Base-by-base conservation (phyloP, 129 eudicot genomes). In the Glebionis coronaria region DNA sequence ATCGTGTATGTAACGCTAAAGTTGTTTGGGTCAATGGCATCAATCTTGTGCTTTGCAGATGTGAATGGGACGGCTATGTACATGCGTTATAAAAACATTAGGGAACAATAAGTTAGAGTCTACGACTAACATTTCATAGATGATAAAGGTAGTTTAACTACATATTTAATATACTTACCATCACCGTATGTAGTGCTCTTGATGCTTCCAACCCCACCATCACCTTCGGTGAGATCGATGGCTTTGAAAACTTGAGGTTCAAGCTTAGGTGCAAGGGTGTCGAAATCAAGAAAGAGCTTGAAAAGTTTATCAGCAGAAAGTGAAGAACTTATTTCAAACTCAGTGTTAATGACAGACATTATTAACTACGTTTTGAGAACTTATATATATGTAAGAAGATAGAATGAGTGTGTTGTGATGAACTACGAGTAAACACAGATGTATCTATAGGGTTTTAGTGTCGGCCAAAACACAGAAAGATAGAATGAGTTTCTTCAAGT, bases 161-260 rank as follows among this genome's bases (percentile, higher is more conserved):
- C 15, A 15, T 5, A 55, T 0, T 54, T 23, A 51, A 14, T 15
- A 1, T 13, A 3, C 21, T 45, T 63, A 76, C 88, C 88, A 59
- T 80, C 84, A n/a, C 68, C 70, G 58, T 72, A 83, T 61, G 72
- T 69, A 12, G 65, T 50, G 50, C 44, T 25, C 63, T 69, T 66
- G 73, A 80, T 56, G 54, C 78, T 69, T 58, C 88, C 88, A 65
- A 55, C 73, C 3, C 88, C 82, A 9, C 84, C 85, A 63, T 74
- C 76, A 4, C 88, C 88, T 67, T 83, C 60, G n/a, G 76, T 38
- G 71, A 65, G 12, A 11, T 54, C 63, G 59, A 80, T 53, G 27
- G 67, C 52, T 73, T 83, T 80, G 76, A 69, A 40, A 55, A 70
- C 69, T 31, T 80, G 66, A 0, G 83, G 85, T 28, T 77, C 19